Evolutionary conservation across 2,329 filamentous ascomycete species (phyloP).

Genomic region (Fonsecaea pedrosoi): DNA sequence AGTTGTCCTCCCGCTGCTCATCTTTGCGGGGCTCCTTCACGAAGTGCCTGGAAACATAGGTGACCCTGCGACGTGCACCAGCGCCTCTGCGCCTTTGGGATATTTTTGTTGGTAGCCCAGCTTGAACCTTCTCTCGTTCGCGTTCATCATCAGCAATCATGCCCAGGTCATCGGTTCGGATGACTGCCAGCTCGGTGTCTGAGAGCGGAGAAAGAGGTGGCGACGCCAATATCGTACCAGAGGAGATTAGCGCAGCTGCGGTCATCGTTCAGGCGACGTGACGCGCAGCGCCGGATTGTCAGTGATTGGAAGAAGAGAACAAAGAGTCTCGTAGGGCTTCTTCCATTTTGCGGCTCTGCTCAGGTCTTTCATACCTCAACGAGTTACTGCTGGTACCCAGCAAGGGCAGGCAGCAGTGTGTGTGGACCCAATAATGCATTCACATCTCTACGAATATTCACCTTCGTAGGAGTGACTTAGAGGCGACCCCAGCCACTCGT

Average conservation of each 20-base stretch:
- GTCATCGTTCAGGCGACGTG: constrained; percentile 15
- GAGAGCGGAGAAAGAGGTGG: constrained; percentile 16
- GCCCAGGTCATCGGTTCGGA: constrained; percentile 31
- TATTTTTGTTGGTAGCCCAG: neutral
- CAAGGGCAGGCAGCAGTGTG: neutral
- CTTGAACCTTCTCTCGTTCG: constrained; percentile 2
- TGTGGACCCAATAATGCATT: neutral
- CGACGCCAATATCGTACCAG: neutral
- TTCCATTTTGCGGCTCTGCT: neutral
- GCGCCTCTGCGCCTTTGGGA: constrained; percentile 20
- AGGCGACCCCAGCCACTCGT: neutral
- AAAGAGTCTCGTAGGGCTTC: neutral
- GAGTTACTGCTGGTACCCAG: neutral
- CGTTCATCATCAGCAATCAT: constrained; percentile 33
- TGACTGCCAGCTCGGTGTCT: constrained; percentile 21
- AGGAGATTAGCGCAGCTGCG: constrained; percentile 14
- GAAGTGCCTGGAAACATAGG: constrained; percentile 40
- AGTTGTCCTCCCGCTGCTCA: constrained; percentile 4
- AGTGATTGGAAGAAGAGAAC: neutral
- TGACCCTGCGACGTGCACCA: constrained; percentile 28
- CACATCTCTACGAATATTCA: neutral
- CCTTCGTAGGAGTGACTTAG: neutral
- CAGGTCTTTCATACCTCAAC: neutral
- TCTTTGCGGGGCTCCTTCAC: constrained; percentile 14
- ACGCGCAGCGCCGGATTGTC: neutral